Conservation (phyloP, 257 asterid genomes). For the Haberlea rhodopensis region DNA sequence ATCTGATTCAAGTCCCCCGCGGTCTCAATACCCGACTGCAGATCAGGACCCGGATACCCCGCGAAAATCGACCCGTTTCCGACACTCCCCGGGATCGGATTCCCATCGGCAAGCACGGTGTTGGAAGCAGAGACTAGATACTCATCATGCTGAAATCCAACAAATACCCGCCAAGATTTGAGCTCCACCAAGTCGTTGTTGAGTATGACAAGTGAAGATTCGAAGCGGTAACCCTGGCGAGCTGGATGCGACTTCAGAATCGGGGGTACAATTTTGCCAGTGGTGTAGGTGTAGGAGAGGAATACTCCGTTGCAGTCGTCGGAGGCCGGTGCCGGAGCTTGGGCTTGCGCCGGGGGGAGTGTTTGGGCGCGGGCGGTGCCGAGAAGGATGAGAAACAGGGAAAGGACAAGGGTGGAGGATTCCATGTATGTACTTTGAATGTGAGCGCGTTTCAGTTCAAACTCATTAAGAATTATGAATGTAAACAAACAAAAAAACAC, state of each 20-base stretch:
- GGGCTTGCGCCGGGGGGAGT: slow-evolving; percentile 30
- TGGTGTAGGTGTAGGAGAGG: slow-evolving; percentile 46
- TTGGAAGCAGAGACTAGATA: slow-evolving; percentile 74
- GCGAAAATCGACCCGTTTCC: slow-evolving; percentile 76
- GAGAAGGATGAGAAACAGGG: slow-evolving; percentile 21
- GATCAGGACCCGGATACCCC: slow-evolving; percentile 83
- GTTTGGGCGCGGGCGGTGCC: slow-evolving; percentile 33
- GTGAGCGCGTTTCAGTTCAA: slow-evolving; percentile 27
- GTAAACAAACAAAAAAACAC: slow-evolving; percentile 10
- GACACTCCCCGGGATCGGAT: slow-evolving; percentile 60
- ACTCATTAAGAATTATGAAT: slow-evolving; percentile 17
- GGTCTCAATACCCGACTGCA: slow-evolving; percentile 78
- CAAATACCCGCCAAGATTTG: slow-evolving; percentile 74
- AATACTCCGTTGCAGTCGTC: slow-evolving; percentile 68
- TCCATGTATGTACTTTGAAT: slow-evolving; percentile 37
- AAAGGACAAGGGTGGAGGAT: slow-evolving; percentile 12
- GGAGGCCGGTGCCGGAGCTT: slow-evolving; percentile 47
- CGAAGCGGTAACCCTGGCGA: slow-evolving; percentile 68
- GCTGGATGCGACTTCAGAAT: slow-evolving; percentile 31
- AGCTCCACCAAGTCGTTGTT: slow-evolving; percentile 77
- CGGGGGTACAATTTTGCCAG: slow-evolving; percentile 56
- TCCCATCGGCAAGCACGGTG: slow-evolving; percentile 75
- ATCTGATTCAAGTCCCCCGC: slow-evolving; percentile 88
- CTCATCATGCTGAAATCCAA: slow-evolving; percentile 79
- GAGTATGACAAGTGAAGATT: slow-evolving; percentile 49